phyloP scores from a whole-genome alignment of 2,329 filamentous ascomycete species.

The Penicillium freii region DNA sequence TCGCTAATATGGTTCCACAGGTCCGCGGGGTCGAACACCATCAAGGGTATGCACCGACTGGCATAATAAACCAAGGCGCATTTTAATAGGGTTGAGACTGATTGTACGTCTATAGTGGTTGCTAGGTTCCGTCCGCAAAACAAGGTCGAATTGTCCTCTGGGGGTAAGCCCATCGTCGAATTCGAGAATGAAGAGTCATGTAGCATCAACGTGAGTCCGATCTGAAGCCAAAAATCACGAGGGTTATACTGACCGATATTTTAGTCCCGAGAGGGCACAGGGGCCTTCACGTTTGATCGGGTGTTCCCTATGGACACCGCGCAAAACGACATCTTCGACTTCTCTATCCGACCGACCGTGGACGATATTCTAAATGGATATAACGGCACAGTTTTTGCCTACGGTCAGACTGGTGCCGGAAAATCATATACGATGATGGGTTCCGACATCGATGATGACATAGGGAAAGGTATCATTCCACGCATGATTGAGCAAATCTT shows the following conservation, averaged over 20 bases:
- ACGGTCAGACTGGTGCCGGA: slow-evolving; percentile 95
- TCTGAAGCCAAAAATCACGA: slow-evolving; percentile 12
- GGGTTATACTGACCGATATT: slow-evolving; percentile 20
- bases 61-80: not conserved
- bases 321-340: slow-evolving; percentile 95
- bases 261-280: slow-evolving; percentile 77
- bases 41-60: slow-evolving; percentile 48
- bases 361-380: slow-evolving; percentile 99
- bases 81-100: not conserved
- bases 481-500: slow-evolving; percentile 98
- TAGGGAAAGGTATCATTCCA: slow-evolving; percentile 89
- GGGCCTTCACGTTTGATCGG: slow-evolving; percentile 93
- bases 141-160: slow-evolving; percentile 83
- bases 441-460: slow-evolving; percentile 85
- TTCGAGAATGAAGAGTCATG: slow-evolving; percentile 91
- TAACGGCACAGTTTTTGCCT: slow-evolving; percentile 98
- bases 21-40: slow-evolving; percentile 46
- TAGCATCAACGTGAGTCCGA: slow-evolving; percentile 67
- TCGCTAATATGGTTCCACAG: slow-evolving; percentile 18
- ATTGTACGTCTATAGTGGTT: slow-evolving; percentile 66
- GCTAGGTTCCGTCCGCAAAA: slow-evolving; percentile 98
- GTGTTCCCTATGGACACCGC: slow-evolving; percentile 92
- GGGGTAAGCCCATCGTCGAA: slow-evolving; percentile 85
- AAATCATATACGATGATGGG: slow-evolving; percentile 99
- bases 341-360: slow-evolving; percentile 91